phyloP scores from a whole-genome alignment of 2,329 filamentous ascomycete genomes.

The Paraphaeosphaeria minitans region DNA sequence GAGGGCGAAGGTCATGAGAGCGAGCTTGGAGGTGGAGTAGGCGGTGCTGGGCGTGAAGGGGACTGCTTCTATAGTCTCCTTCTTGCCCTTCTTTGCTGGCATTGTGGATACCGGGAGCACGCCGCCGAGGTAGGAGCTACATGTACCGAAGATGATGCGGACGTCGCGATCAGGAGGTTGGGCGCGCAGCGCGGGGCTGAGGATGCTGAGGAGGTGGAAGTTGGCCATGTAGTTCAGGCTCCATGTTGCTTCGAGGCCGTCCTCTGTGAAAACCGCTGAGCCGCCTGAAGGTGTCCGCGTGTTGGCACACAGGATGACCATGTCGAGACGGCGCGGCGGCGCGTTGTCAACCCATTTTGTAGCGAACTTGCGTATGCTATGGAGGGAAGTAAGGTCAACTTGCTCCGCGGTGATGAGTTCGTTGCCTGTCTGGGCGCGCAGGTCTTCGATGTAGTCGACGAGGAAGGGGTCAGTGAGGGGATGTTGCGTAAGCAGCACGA shows the following conservation, averaged over 20 bases:
- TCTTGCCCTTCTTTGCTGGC: conserved; percentile 62
- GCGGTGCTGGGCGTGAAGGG: conserved; percentile 52
- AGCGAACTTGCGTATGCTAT: conserved; percentile 89
- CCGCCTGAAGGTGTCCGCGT: conserved; percentile 73
- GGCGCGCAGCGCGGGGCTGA: conserved; percentile 85
- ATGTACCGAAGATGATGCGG: conserved; percentile 82
- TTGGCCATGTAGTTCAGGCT: conserved; percentile 95
- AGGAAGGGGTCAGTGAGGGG: conserved; percentile 84
- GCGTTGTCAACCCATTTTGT: conserved; percentile 98
- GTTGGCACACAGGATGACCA: conserved; percentile 86
- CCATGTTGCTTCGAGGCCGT: conserved; percentile 89
- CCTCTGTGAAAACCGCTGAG: conserved; percentile 65
- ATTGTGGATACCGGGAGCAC: conserved; percentile 62
- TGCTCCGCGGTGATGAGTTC: conserved; percentile 93
- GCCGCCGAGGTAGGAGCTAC: conserved; percentile 83
- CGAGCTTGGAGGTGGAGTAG: conserved; percentile 64
- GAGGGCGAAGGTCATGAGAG: conserved; percentile 85
- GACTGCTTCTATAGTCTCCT: conserved; percentile 35
- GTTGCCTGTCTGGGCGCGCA: conserved; percentile 78
- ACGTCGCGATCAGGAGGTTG: conserved; percentile 96
- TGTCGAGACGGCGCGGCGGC: conserved; percentile 85
- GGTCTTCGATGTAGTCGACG: conserved; percentile 87
- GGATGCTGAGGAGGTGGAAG: conserved; percentile 89
- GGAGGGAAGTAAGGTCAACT: conserved; percentile 85
- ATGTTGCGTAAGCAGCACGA: conserved; percentile 86